Conservation (phyloP, 768 basidiomycete species). For the Tremella yokohamensis region DNA sequence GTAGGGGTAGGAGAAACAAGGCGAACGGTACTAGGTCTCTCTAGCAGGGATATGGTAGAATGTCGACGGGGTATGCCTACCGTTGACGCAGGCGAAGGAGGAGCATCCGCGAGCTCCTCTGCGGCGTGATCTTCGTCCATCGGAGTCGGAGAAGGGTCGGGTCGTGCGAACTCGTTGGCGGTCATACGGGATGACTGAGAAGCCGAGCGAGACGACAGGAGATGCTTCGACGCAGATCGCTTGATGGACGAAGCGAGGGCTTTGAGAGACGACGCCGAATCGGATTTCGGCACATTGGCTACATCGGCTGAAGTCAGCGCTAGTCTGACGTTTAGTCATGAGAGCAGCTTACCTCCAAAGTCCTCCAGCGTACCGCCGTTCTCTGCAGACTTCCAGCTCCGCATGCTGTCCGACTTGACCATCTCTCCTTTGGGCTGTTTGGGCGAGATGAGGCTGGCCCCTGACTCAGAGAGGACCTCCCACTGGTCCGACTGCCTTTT, state of each 20-base stretch:
- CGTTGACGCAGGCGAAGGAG: conserved; percentile 44
- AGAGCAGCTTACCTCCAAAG: conserved; percentile 26
- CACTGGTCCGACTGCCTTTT: conserved; percentile 23
- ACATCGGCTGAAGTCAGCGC: conserved; percentile 1
- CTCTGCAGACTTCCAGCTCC: conserved; percentile 39
- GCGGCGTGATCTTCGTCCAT: conserved; percentile 2
- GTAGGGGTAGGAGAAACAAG: conserved; percentile 29
- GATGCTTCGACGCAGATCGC: conserved; percentile 11
- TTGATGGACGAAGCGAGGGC: conserved; percentile 21
- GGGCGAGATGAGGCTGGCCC: conserved; percentile 38
- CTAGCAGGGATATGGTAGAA: conserved; percentile 27
- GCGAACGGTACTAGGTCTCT: conserved; percentile 38
- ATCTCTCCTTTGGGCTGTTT: conserved; percentile 13
- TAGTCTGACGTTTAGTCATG: neutral
- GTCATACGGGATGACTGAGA: conserved; percentile 5
- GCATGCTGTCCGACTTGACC: conserved; percentile 23
- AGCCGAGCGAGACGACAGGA: conserved; percentile 5
- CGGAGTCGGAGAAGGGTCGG: neutral
- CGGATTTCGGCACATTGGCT: neutral
- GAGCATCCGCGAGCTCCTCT: conserved; percentile 22
- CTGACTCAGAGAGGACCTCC: conserved; percentile 37
- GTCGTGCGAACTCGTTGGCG: conserved; percentile 12
- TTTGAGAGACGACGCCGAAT: conserved; percentile 3
- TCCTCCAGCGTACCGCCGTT: conserved; percentile 41
- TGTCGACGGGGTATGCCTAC: conserved; percentile 42